Evolutionary conservation across 2,329 filamentous ascomycete genomes (phyloP).

Genomic region (Juglanconis sp.): DNA sequence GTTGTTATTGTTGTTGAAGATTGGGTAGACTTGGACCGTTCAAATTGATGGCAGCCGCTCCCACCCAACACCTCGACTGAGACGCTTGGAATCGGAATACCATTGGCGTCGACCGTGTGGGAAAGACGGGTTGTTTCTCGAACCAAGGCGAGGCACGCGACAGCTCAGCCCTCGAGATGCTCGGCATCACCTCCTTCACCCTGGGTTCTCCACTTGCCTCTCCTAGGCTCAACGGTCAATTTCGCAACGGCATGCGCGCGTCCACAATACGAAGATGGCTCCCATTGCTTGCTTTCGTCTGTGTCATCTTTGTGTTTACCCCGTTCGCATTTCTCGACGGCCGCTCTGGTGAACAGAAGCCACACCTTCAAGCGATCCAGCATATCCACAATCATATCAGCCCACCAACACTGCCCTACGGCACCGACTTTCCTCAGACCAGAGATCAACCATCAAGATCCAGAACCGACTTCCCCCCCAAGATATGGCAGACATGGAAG

Average conservation of each 20-base stretch:
- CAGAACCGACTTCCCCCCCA: slow-evolving; percentile 50
- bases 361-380: slow-evolving; percentile 29
- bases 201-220: slow-evolving; percentile 22
- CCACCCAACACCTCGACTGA: too few species aligned
- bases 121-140: neutral
- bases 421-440: slow-evolving; percentile 22
- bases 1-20: too few species aligned
- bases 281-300: slow-evolving; percentile 44
- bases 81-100: neutral
- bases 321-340: neutral
- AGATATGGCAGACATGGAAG: slow-evolving; percentile 78
- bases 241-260: slow-evolving; percentile 28
- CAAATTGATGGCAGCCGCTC: too few species aligned
- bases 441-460: slow-evolving; percentile 14
- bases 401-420: slow-evolving; percentile 3
- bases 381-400: slow-evolving; percentile 41
- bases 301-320: slow-evolving; percentile 39
- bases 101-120: neutral
- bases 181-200: slow-evolving; percentile 4
- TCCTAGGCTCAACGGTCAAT: slow-evolving; percentile 25
- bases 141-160: neutral
- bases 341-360: neutral
- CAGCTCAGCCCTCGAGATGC: neutral
- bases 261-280: slow-evolving; percentile 32
- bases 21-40: too few species aligned